These are phyloP conservation scores for Pseudocercospora macadamiae DNA, from an alignment of 2,329 filamentous ascomycete genomes.

Conservation along the genomic window DNA sequence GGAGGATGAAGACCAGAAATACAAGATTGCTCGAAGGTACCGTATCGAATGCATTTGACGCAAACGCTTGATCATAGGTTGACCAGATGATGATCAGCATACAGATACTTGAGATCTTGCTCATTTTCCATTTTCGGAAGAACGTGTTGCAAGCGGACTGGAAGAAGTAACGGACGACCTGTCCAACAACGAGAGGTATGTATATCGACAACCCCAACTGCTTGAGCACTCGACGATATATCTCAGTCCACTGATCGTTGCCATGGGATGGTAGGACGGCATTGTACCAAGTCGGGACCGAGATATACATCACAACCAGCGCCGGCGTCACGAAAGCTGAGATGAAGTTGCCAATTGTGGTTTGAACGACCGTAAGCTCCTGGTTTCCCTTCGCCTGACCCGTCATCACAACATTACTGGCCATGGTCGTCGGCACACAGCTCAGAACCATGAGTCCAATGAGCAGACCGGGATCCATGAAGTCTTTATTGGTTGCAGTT, in stretches of 20 bases:
- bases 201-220: constrained; percentile 70
- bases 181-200: constrained; percentile 64
- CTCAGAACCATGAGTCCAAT: constrained; percentile 69
- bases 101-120: constrained; percentile 49
- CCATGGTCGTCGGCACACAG: constrained; percentile 73
- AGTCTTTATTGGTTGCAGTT: constrained; percentile 51
- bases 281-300: constrained; percentile 57
- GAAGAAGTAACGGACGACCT: constrained; percentile 61
- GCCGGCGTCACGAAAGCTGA: constrained; percentile 70
- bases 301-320: constrained; percentile 64
- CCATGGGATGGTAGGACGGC: constrained; percentile 59
- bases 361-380: constrained; percentile 57
- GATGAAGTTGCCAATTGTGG: constrained; percentile 69
- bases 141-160: constrained; percentile 57
- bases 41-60: constrained; percentile 62
- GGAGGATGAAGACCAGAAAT: constrained; percentile 69
- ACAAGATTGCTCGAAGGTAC: constrained; percentile 64
- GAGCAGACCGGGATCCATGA: constrained; percentile 66
- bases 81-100: constrained; percentile 63
- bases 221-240: constrained; percentile 69
- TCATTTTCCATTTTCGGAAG: constrained; percentile 50
- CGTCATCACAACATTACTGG: constrained; percentile 76
- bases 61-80: constrained; percentile 68
- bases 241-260: constrained; percentile 57
- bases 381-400: constrained; percentile 66